phyloP scores from a whole-genome alignment of 2,329 filamentous ascomycete genomes.

The Fusarium palustre region DNA sequence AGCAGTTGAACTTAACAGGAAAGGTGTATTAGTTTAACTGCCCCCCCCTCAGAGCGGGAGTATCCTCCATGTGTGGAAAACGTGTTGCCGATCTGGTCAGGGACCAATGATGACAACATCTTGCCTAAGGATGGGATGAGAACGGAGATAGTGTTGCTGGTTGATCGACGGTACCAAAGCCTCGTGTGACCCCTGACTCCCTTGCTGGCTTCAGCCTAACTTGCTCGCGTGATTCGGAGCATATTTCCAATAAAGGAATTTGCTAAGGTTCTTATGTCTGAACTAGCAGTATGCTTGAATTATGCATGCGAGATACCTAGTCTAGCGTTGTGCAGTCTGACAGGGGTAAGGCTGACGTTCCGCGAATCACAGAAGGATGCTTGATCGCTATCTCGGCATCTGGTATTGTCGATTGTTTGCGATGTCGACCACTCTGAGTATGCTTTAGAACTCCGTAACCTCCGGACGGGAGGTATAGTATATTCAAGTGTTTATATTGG shows the following conservation, averaged over 20 bases:
- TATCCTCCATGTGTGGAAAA: constrained; percentile 1
- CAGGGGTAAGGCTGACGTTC: constrained; percentile 13
- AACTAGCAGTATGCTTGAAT: constrained; percentile 31
- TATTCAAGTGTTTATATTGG: background rate
- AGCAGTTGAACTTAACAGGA: constrained; percentile 7
- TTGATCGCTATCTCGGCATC: constrained; percentile 21
- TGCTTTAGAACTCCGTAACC: background rate
- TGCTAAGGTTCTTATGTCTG: constrained; percentile 30
- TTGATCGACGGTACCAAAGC: constrained; percentile 11
- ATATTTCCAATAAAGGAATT: constrained; percentile 28
- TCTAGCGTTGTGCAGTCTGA: constrained; percentile 14
- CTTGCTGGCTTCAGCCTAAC: background rate
- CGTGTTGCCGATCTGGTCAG: constrained; percentile 14
- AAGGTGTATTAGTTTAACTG: background rate
- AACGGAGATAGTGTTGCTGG: background rate
- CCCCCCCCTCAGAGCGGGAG: background rate
- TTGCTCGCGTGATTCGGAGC: constrained; percentile 28
- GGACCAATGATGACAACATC: constrained; percentile 2
- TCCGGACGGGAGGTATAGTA: background rate
- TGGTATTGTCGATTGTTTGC: background rate
- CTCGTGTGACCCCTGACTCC: constrained; percentile 16
- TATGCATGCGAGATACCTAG: constrained; percentile 25
- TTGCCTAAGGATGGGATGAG: constrained; percentile 1
- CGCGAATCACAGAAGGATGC: constrained; percentile 17
- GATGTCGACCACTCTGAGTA: constrained; percentile 10